phyloP scores from a whole-genome alignment of 1,284 basidiomycete species.

The Ustanciosporium gigantosporum region DNA sequence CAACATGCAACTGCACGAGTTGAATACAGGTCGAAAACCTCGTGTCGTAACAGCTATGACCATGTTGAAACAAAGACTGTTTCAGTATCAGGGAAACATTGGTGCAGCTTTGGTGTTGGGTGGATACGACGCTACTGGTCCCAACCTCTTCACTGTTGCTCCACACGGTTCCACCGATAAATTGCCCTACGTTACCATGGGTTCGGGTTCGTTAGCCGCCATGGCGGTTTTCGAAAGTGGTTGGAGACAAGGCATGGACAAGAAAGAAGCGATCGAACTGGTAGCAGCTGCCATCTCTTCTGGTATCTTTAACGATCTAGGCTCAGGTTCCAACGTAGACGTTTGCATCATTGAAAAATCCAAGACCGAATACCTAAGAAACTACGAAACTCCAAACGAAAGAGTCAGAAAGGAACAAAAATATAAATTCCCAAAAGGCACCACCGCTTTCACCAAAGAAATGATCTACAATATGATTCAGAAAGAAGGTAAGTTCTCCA shows the following conservation, averaged over 20 bases:
- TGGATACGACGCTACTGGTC: slow-evolving; percentile 87
- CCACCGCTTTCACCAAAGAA: slow-evolving; percentile 66
- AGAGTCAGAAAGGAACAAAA: slow-evolving; percentile 55
- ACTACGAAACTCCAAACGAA: slow-evolving; percentile 57
- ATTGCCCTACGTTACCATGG: slow-evolving; percentile 98
- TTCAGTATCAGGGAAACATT: slow-evolving; percentile 87
- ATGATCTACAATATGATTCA: slow-evolving; percentile 55
- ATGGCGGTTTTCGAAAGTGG: slow-evolving; percentile 95
- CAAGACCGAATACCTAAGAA: slow-evolving; percentile 54
- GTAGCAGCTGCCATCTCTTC: slow-evolving; percentile 86
- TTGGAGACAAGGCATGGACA: slow-evolving; percentile 84
- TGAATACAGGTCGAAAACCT: slow-evolving; percentile 62
- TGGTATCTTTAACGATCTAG: slow-evolving; percentile 99
- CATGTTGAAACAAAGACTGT: slow-evolving; percentile 88
- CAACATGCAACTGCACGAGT: slow-evolving; percentile 60
- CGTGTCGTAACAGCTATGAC: slow-evolving; percentile 96
- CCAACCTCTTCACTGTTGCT: slow-evolving; percentile 93
- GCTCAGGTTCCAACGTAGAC: slow-evolving; percentile 95
- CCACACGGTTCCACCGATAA: slow-evolving; percentile 99
- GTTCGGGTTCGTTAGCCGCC: slow-evolving; percentile 89
- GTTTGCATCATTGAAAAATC: slow-evolving; percentile 77
- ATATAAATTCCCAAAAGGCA: slow-evolving; percentile 71
- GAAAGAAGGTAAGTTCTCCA: slow-evolving; percentile 69
- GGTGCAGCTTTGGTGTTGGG: slow-evolving; percentile 97
- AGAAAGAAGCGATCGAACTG: slow-evolving; percentile 78